A percentile compares a stretch with the other conserved stretches of the same genome.
These are phyloP conservation scores for Penicillium sp. DNA, from an alignment of 2,329 filamentous ascomycete species.

Conservation along the genomic window DNA sequence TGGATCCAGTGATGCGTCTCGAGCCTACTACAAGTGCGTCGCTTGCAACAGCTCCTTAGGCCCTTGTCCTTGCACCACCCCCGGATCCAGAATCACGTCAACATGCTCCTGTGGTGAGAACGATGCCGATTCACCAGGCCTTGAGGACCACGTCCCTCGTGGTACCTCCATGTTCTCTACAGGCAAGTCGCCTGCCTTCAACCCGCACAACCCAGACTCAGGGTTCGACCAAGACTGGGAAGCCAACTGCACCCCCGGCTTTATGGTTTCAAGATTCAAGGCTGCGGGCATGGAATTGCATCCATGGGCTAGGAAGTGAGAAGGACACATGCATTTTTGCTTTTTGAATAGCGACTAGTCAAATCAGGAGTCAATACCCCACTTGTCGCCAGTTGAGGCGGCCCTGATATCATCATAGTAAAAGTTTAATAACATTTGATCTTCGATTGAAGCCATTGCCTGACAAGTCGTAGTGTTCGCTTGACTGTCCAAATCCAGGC, in stretches of 20 bases:
- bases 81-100: slow-evolving; percentile 8
- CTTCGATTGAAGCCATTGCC: too few relatives aligned
- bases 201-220: slow-evolving; percentile 10
- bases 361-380: too few relatives aligned
- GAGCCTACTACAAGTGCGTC: slow-evolving; percentile 16
- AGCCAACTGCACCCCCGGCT: slow-evolving; percentile 14
- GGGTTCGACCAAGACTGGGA: slow-evolving; percentile 18
- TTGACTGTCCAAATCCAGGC: too few relatives aligned
- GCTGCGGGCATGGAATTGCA: slow-evolving; percentile 10
- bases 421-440: background rate
- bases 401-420: background rate
- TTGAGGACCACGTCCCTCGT: background rate
- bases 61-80: slow-evolving; percentile 14
- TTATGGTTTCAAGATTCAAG: slow-evolving; percentile 16
- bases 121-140: slow-evolving; percentile 8
- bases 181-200: slow-evolving; percentile 1
- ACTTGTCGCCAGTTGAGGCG: background rate
- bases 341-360: too few relatives aligned
- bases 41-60: slow-evolving; percentile 14
- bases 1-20: background rate
- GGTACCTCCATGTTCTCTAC: background rate
- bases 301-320: background rate
- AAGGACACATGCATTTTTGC: too few relatives aligned
- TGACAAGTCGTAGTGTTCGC: too few relatives aligned
- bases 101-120: slow-evolving; percentile 13